Evolutionary conservation across 768 basidiomycete genomes (phyloP).

Genomic region (Amanita muscaria): DNA sequence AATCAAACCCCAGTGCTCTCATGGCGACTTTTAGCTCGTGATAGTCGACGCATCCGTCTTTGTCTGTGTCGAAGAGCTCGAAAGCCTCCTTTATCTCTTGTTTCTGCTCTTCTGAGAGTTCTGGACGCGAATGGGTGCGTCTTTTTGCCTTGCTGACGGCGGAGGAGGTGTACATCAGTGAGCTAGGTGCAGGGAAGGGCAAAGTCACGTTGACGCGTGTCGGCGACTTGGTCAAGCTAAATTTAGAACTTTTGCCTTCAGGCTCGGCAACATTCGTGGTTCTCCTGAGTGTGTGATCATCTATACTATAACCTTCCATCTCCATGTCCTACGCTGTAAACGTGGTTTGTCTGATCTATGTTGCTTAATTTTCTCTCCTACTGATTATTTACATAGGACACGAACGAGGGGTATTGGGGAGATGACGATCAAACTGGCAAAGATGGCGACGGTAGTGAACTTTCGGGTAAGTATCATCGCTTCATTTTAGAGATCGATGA

Average conservation of each 20-base stretch:
- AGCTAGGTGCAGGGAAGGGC: conserved; percentile 1
- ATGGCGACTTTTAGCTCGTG: conserved; percentile 99
- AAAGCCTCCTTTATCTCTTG: conserved; percentile 99
- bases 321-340: conserved; percentile 6
- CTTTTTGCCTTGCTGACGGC: conserved; percentile 65
- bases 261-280: too few species aligned
- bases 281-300: too few species aligned
- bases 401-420: conserved; percentile 7
- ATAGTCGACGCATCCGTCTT: conserved; percentile 93
- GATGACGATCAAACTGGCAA: background rate
- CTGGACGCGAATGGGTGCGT: conserved; percentile 67
- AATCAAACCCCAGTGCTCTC: conserved; percentile 93
- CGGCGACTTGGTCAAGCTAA: background rate
- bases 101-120: conserved; percentile 82
- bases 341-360: background rate
- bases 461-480: background rate
- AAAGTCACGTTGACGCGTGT: conserved; percentile 9
- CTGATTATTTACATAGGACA: conserved; percentile 2
- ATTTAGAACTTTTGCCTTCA: too few species aligned
- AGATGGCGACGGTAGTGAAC: background rate
- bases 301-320: too few species aligned
- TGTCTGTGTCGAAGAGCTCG: conserved; percentile 98
- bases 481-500: background rate
- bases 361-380: background rate
- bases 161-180: conserved; percentile 51